phyloP scores from a whole-genome alignment of 1,284 basidiomycete species.

The Cryptococcus depauperatus region DNA sequence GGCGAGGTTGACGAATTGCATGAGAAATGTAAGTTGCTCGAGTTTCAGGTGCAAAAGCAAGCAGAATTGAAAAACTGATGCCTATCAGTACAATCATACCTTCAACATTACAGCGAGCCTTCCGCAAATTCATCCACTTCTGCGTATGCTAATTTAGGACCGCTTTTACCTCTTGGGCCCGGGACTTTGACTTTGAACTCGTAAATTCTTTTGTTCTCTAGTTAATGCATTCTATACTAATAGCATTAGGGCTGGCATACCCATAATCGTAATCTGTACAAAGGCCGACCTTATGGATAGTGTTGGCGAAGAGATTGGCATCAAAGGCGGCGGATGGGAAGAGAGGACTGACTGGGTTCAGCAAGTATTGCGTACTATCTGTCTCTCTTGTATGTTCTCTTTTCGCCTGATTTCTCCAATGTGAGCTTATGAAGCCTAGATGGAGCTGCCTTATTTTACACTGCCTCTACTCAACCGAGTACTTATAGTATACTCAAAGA shows the following conservation, averaged over 20 bases:
- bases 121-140: slow-evolving; percentile 46
- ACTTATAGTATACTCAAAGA: slow-evolving; percentile 74
- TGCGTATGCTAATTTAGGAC: slow-evolving; percentile 41
- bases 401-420: neutral
- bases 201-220: slow-evolving; percentile 6
- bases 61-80: neutral
- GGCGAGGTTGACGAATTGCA: slow-evolving; percentile 65
- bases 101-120: slow-evolving; percentile 85
- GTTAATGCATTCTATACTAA: neutral
- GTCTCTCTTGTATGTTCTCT: slow-evolving; percentile 68
- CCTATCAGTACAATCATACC: slow-evolving; percentile 66
- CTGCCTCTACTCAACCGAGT: slow-evolving; percentile 64
- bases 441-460: slow-evolving; percentile 87
- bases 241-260: slow-evolving; percentile 58
- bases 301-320: slow-evolving; percentile 53
- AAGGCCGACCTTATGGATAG: slow-evolving; percentile 83
- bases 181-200: slow-evolving; percentile 73
- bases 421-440: slow-evolving; percentile 49
- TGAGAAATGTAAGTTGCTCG: slow-evolving; percentile 62
- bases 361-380: slow-evolving; percentile 85
- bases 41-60: neutral
- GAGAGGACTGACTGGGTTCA: slow-evolving; percentile 92
- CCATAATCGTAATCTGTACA: slow-evolving; percentile 82
- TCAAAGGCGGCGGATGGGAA: slow-evolving; percentile 74
- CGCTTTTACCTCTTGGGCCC: slow-evolving; percentile 63